phyloP scores from a whole-genome alignment of 208 protist genomes.

The Naegleria fowleri region DNA sequence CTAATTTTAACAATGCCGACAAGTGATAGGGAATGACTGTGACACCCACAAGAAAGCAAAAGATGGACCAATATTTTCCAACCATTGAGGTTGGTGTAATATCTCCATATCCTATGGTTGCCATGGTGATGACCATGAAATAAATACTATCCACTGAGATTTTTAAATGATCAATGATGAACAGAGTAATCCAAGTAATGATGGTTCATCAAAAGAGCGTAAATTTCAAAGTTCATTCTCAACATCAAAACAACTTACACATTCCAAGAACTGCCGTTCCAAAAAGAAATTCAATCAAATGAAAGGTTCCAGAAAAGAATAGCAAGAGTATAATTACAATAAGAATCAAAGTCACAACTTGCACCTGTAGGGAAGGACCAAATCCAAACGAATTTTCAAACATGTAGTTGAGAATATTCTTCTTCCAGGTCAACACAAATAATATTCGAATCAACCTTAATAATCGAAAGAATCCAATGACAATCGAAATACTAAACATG shows the following conservation, averaged over 20 bases:
- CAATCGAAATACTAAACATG: background rate
- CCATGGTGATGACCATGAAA: background rate
- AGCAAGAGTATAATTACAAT: background rate
- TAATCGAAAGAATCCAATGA: background rate
- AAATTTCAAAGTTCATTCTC: too few species aligned
- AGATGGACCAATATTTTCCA: background rate
- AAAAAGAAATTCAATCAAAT: background rate
- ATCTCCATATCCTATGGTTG: constrained; percentile 14
- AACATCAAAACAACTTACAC: background rate
- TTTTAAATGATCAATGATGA: too few species aligned
- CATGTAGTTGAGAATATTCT: background rate
- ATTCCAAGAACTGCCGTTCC: background rate
- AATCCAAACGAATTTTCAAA: background rate
- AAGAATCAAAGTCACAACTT: background rate
- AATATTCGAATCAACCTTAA: background rate
- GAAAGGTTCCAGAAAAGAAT: background rate
- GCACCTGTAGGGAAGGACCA: background rate
- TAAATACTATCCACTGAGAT: background rate
- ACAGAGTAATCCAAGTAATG: too few species aligned
- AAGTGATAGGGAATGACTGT: background rate
- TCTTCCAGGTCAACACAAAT: background rate
- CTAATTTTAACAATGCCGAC: background rate
- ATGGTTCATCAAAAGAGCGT: too few species aligned
- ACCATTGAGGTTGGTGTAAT: background rate
- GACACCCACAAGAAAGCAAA: background rate